Evolutionary conservation across 2,329 filamentous ascomycete genomes (phyloP).

Genomic region (Thielaviopsis punctulata): DNA sequence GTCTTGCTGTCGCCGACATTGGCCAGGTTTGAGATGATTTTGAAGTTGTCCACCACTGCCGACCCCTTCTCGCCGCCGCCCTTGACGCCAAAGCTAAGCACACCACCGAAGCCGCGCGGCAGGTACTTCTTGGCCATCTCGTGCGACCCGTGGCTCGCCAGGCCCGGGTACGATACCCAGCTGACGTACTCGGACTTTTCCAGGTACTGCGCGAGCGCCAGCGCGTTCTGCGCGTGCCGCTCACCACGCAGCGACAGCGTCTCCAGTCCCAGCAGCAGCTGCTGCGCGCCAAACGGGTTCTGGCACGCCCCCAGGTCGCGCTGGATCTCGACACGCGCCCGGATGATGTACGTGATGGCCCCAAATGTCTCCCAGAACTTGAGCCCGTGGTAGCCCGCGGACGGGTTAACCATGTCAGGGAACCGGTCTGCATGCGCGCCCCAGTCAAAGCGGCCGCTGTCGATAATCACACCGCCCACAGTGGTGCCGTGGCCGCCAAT

Average conservation of each 20-base stretch:
- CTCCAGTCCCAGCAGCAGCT: conserved; percentile 76
- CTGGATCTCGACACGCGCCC: conserved; percentile 74
- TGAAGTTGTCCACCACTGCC: conserved; percentile 83
- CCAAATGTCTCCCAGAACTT: conserved; percentile 94
- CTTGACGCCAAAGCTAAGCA: conserved; percentile 86
- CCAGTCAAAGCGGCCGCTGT: conserved; percentile 90
- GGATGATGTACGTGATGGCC: conserved; percentile 62
- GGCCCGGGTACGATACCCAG: conserved; percentile 89
- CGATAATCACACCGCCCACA: conserved; percentile 70
- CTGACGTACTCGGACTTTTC: conserved; percentile 67
- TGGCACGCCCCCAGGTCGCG: conserved; percentile 70
- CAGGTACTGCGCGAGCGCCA: conserved; percentile 66
- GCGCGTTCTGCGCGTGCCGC: conserved; percentile 69
- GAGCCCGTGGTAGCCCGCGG: conserved; percentile 78
- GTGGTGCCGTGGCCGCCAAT: conserved; percentile 92
- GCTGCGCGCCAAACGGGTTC: conserved; percentile 85
- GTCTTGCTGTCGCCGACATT: conserved; percentile 96
- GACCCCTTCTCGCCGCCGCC: conserved; percentile 69
- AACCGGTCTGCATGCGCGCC: conserved; percentile 68
- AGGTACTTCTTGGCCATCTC: conserved; percentile 75
- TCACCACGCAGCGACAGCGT: conserved; percentile 77
- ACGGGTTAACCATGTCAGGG: conserved; percentile 81
- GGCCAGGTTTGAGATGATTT: conserved; percentile 86
- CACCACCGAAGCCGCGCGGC: conserved; percentile 68
- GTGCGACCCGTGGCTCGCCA: conserved; percentile 68